phyloP scores from a whole-genome alignment of 2,329 filamentous ascomycete species.

The Remersonia thermophila region DNA sequence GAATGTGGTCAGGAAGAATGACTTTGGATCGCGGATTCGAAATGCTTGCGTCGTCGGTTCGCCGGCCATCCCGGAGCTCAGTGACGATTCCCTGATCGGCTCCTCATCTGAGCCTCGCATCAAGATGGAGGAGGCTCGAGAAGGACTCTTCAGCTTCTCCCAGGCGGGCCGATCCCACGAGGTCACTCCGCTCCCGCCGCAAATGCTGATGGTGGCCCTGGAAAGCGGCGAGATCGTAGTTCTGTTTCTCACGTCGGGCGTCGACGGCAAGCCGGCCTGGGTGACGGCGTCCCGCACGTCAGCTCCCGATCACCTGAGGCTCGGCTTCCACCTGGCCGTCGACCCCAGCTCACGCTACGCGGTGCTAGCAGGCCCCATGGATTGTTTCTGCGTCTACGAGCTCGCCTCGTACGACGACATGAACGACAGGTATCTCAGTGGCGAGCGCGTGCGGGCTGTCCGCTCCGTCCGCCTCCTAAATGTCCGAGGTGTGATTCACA shows the following conservation, averaged over 20 bases:
- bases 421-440: conserved; percentile 34
- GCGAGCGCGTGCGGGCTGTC: conserved; percentile 46
- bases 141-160: conserved; percentile 1
- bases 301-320: conserved; percentile 33
- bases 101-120: conserved; percentile 9
- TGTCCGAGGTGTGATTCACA: conserved; percentile 64
- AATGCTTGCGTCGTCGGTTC: conserved; percentile 66
- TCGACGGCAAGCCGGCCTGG: conserved; percentile 43
- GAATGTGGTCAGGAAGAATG: conserved; percentile 62
- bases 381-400: conserved; percentile 59
- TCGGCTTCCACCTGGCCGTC: conserved; percentile 51
- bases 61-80: conserved; percentile 21
- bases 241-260: conserved; percentile 47
- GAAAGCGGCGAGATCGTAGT: conserved; percentile 65
- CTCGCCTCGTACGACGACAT: conserved; percentile 45
- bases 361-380: conserved; percentile 59
- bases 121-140: conserved; percentile 30
- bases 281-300: conserved; percentile 43
- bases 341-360: conserved; percentile 62
- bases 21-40: conserved; percentile 69
- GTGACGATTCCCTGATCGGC: conserved; percentile 18
- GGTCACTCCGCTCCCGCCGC: conserved; percentile 47
- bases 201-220: conserved; percentile 66
- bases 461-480: conserved; percentile 29
- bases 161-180: conserved; percentile 6